phyloP scores from a whole-genome alignment of 148 eudicot species.

The Amaranthus cruentus region DNA sequence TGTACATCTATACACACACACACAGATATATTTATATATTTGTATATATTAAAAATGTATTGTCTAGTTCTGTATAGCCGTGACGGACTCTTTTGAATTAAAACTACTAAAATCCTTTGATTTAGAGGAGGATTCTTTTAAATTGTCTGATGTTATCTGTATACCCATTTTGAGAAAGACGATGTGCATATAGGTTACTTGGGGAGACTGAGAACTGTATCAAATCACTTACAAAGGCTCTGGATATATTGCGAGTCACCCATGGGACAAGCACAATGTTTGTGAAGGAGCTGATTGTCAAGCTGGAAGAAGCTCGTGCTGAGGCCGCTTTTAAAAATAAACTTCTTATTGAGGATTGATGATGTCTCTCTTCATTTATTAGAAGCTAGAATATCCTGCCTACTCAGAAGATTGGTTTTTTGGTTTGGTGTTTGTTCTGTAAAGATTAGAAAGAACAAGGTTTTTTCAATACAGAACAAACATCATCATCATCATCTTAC shows the following conservation, averaged over 20 bases:
- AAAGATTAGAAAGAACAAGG: no score
- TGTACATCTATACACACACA: background rate
- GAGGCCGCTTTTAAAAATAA: conserved; percentile 68
- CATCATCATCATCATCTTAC: no score
- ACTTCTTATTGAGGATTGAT: conserved; percentile 24
- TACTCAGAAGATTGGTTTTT: background rate
- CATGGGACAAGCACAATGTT: conserved; percentile 74
- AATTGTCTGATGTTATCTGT: background rate
- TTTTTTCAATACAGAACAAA: no score
- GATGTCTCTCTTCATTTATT: background rate
- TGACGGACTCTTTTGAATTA: no score
- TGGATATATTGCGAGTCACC: conserved; percentile 58
- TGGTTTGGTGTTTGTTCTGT: background rate
- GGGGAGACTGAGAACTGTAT: conserved; percentile 63
- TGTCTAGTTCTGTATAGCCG: background rate
- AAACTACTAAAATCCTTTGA: no score
- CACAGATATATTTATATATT: background rate
- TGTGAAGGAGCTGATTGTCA: conserved; percentile 58
- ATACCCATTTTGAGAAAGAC: background rate
- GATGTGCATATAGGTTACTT: conserved; percentile 55
- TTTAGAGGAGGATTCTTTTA: background rate
- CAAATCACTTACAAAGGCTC: conserved; percentile 61
- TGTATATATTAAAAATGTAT: background rate
- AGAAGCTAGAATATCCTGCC: background rate
- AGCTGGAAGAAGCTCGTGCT: conserved; percentile 81